Base-by-base conservation (phyloP, 306 rosid species). In the Abrus pulchellus region DNA sequence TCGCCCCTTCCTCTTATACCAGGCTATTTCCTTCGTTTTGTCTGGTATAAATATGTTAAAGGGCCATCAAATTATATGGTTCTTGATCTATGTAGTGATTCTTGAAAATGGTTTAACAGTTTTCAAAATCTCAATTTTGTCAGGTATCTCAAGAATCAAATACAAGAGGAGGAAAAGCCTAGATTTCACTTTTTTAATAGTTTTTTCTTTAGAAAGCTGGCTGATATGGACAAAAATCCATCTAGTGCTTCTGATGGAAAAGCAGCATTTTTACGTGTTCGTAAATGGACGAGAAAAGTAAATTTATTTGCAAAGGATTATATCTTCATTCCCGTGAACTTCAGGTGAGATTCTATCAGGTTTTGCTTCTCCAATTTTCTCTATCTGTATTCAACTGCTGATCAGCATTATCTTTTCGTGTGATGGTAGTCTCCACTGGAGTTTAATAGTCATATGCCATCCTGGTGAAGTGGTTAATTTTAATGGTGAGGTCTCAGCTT, bases 261-360 rank as follows among this genome's bases (percentile, higher is more conserved):
- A 85, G 97, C 95, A 81, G 97, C 98, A 72, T 94, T 94, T 88
- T 88, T 90, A 48, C 97, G 98, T 44, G 97, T 94, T 83, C 93
- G 97, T 59, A 94, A 94, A 85, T 94, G 98, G 98, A 94, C 98
- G 1, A 87, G 98, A 89, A 94, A 93, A 91, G 90, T 94, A 30
- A 86, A 90, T 77, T 87, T 94, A 76, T 94, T 94, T 85, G 90
- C 83, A 78, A 94, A 92, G 89, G 97, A 94, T 75, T 94, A 90
- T 83, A 83, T 94, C 90, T 94, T 94, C 86, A 92, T 94, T 86
- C 98, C 98, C 61, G 86, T 94, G 76, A 94, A 94, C 86, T 94
- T 92, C 92, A 94, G 82, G 98, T 92, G 86, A 82, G 95, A 83
- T 62, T 78, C 67, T 27, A 9, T 71, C 20, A 71, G 54, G 29